These are phyloP conservation scores for Trametes villosa DNA, from an alignment of 768 basidiomycete species.

Conservation along the genomic window DNA sequence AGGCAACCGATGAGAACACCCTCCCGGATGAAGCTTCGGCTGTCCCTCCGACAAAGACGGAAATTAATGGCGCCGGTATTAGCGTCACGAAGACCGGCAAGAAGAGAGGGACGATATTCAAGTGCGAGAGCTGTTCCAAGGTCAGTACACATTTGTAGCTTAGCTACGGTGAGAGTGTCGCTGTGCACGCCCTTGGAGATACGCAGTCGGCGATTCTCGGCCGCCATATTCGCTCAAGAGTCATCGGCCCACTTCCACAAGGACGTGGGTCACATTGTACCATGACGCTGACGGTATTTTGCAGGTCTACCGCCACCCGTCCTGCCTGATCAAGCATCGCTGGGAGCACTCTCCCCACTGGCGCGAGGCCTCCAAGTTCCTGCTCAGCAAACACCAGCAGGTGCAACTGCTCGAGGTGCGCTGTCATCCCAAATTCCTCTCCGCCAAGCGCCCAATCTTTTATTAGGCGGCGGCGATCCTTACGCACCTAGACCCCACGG, in stretches of 20 bases:
- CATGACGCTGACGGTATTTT: not conserved
- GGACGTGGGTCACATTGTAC: not conserved
- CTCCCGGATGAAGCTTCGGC: conserved; percentile 19
- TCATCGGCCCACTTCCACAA: not conserved
- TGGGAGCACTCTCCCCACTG: conserved; percentile 98
- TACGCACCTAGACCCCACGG: conserved; percentile 76
- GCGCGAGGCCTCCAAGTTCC: conserved; percentile 89
- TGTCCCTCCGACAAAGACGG: conserved; percentile 21
- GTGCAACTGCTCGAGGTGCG: conserved; percentile 92
- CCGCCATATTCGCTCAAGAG: not conserved
- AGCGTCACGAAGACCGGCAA: conserved; percentile 48
- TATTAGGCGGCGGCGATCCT: conserved; percentile 90
- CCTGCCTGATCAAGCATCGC: conserved; percentile 94
- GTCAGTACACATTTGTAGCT: conserved; percentile 34
- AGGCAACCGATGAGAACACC: conserved; percentile 20
- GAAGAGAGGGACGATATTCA: conserved; percentile 86
- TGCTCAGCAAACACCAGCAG: conserved; percentile 95
- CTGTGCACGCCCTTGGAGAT: not conserved
- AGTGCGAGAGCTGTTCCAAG: conserved; percentile 95
- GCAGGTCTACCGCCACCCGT: conserved; percentile 88
- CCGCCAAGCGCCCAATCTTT: conserved; percentile 7
- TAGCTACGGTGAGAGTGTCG: not conserved
- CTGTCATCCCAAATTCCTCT: not conserved
- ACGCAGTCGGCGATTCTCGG: conserved; percentile 5
- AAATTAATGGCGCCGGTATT: conserved; percentile 32